Evolutionary conservation across 176 grass and related monocot species (phyloP).

Genomic region (Cenchrus fungigraminus): DNA sequence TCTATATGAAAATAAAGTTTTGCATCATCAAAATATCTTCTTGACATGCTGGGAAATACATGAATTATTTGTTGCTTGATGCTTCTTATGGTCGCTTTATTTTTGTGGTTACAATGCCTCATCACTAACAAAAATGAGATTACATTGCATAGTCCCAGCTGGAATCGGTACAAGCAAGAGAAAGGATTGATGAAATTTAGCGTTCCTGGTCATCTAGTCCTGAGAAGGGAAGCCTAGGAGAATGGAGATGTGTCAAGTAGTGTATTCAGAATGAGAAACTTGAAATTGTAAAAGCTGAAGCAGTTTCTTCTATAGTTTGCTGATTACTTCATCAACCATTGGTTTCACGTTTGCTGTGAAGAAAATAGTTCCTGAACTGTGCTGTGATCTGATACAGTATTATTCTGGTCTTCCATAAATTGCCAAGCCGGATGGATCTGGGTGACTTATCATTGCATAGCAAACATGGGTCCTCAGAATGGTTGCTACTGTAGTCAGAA

Average conservation of each 20-base stretch:
- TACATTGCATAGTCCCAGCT: conserved; percentile 57
- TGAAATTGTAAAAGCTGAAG: conserved; percentile 69
- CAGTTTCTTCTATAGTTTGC: conserved; percentile 49
- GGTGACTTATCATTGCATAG: conserved; percentile 39
- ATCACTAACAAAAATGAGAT: conserved; percentile 48
- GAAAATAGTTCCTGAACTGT: conserved; percentile 46
- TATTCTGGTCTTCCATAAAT: conserved; percentile 45
- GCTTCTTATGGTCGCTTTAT: conserved; percentile 6
- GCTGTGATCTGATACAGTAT: conserved; percentile 39
- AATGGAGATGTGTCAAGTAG: conserved; percentile 38
- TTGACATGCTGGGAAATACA: conserved; percentile 1
- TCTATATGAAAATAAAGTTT: conserved; percentile 41
- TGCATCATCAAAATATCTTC: conserved; percentile 29
- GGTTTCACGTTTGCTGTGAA: conserved; percentile 26
- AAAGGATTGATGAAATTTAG: conserved; percentile 72
- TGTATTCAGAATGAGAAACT: conserved; percentile 60
- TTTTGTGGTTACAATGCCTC: conserved; percentile 30
- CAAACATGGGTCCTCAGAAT: conserved; percentile 30
- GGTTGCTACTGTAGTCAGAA: conserved; percentile 37
- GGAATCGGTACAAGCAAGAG: conserved; percentile 66
- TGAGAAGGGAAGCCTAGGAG: conserved; percentile 37
- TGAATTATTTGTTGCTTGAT: conserved; percentile 33
- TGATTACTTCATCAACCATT: neutral
- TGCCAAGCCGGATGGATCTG: conserved; percentile 39
- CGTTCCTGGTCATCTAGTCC: conserved; percentile 51